phyloP scores from a whole-genome alignment of 2,329 filamentous ascomycete species.

The Botrytis porri region DNA sequence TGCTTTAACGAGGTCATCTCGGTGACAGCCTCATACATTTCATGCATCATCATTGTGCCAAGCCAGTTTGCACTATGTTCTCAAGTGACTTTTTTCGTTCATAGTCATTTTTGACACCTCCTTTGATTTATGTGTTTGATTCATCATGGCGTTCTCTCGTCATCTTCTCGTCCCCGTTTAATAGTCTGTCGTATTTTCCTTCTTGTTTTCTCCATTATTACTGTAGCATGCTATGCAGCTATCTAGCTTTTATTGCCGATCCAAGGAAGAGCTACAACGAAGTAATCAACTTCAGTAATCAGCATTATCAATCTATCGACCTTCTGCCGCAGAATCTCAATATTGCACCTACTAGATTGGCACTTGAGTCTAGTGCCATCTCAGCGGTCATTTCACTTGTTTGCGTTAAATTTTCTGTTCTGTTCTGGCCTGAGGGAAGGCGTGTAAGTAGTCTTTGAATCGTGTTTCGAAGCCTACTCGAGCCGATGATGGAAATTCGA shows the following conservation, averaged over 20 bases:
- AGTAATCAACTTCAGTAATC: background rate
- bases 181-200: background rate
- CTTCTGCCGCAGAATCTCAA: background rate
- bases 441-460: background rate
- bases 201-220: background rate
- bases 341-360: background rate
- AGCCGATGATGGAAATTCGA: background rate
- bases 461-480: background rate
- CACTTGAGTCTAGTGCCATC: background rate
- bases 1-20: no score
- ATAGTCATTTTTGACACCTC: no score
- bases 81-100: no score
- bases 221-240: background rate
- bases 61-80: no score
- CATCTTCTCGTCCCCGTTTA: background rate
- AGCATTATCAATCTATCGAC: background rate
- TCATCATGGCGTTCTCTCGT: no score
- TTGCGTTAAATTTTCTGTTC: background rate
- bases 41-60: no score
- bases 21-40: no score
- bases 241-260: background rate
- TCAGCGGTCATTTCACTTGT: background rate
- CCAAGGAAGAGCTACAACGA: background rate
- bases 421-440: background rate
- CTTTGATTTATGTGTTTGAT: no score